A percentile compares a stretch with the other conserved stretches of the same genome.
Conservation (phyloP, 192 early-diverging fungal species). For the Coemansia sp. region DNA sequence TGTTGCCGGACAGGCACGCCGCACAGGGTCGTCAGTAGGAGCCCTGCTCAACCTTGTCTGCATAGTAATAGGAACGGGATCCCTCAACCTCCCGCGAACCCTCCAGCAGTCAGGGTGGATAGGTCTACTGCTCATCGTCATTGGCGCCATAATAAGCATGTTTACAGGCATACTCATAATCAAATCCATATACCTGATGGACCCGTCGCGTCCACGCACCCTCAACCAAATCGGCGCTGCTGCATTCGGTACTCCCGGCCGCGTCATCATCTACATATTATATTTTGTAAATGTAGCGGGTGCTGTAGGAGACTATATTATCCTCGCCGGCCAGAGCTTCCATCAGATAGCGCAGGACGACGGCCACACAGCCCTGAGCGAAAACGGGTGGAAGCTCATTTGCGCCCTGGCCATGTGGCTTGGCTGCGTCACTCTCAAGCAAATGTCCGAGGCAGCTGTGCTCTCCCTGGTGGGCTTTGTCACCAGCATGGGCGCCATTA, state of each 20-base stretch:
- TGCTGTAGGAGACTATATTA: constrained; percentile 64
- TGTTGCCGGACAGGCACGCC: constrained; percentile 17
- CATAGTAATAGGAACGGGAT: constrained; percentile 71
- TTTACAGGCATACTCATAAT: constrained; percentile 72
- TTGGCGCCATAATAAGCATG: constrained; percentile 65
- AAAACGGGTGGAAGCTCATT: constrained; percentile 62
- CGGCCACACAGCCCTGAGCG: constrained; percentile 39
- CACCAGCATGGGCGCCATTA: constrained; percentile 65
- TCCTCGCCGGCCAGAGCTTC: constrained; percentile 68
- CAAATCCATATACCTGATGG: constrained; percentile 63
- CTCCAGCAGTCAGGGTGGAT: constrained; percentile 73
- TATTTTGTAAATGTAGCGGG: constrained; percentile 66
- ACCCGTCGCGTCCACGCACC: constrained; percentile 49
- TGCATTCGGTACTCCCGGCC: constrained; percentile 65
- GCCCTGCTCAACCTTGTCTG: constrained; percentile 64
- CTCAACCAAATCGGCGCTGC: constrained; percentile 66
- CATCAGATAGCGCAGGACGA: constrained; percentile 49
- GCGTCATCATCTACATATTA: constrained; percentile 60
- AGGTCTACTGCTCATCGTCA: constrained; percentile 58
- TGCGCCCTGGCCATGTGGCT: constrained; percentile 58
- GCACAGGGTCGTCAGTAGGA: constrained; percentile 53
- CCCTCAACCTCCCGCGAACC: constrained; percentile 72
- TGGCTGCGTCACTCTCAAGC: constrained; percentile 70
- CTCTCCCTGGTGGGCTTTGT: constrained; percentile 69
- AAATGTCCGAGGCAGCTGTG: constrained; percentile 73